phyloP scores from a whole-genome alignment of 2,329 filamentous ascomycete genomes.

The Pseudohalonectria lignicola region DNA sequence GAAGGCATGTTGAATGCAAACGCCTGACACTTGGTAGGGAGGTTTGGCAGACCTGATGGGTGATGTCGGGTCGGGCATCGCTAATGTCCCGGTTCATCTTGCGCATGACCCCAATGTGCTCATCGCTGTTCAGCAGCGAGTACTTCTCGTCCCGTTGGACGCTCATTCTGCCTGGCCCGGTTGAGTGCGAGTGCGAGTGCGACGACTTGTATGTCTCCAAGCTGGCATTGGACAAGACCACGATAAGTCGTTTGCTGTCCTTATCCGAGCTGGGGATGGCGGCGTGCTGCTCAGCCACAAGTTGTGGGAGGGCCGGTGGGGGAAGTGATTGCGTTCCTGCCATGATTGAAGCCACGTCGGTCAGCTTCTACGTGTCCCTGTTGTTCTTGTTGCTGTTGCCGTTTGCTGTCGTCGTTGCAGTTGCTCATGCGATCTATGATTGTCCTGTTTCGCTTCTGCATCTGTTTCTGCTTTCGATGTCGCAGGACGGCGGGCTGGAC shows the following conservation, averaged over 20 bases:
- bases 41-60: slow-evolving; percentile 67
- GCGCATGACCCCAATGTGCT: slow-evolving; percentile 97
- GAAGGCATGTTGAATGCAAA: slow-evolving; percentile 36
- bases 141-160: slow-evolving; percentile 83
- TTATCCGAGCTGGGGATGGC: slow-evolving; percentile 81
- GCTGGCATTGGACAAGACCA: slow-evolving; percentile 93
- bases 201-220: slow-evolving; percentile 95
- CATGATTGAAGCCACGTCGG: slow-evolving; percentile 10
- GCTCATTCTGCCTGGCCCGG: slow-evolving; percentile 34
- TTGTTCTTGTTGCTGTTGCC: too few species aligned
- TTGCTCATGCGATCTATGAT: too few species aligned
- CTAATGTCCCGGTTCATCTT: slow-evolving; percentile 99
- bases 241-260: slow-evolving; percentile 82
- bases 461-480: too few species aligned
- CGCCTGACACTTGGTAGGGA: too few species aligned
- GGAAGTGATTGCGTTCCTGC: slow-evolving; percentile 90
- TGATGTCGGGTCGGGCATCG: slow-evolving; percentile 94
- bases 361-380: not conserved
- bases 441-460: not conserved
- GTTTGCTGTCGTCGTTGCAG: too few species aligned
- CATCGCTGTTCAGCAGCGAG: slow-evolving; percentile 94
- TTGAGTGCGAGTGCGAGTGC: slow-evolving; percentile 50
- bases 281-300: slow-evolving; percentile 85
- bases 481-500: too few species aligned
- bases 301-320: slow-evolving; percentile 77